These are phyloP conservation scores for Hypoxylon fuscum DNA, from an alignment of 495 filamentous ascomycete species.

Conservation along the genomic window DNA sequence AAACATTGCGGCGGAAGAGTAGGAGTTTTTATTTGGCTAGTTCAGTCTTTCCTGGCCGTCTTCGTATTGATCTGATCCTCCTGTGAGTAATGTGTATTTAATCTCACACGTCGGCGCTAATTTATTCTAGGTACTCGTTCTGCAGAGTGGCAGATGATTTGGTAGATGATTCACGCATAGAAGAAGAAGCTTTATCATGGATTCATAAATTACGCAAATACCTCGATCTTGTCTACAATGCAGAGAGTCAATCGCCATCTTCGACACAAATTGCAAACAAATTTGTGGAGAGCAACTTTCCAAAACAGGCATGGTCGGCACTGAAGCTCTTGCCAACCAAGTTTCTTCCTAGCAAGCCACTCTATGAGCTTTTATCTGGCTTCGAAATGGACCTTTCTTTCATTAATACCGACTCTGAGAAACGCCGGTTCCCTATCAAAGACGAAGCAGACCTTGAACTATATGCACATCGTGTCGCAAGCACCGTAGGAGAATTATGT, in stretches of 20 bases:
- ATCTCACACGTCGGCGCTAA: constrained; percentile 25
- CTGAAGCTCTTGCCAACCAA: constrained; percentile 63
- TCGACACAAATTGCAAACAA: constrained; percentile 31
- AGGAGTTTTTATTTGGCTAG: constrained; percentile 76
- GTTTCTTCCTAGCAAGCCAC: constrained; percentile 60
- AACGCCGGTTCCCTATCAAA: constrained; percentile 59
- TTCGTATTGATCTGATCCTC: constrained; percentile 71
- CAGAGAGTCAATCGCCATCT: neutral
- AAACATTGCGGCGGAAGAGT: constrained; percentile 64
- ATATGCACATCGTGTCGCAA: constrained; percentile 69
- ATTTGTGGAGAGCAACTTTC: constrained; percentile 57
- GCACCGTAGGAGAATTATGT: constrained; percentile 72
- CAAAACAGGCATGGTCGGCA: constrained; percentile 54
- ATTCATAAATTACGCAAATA: constrained; percentile 61
- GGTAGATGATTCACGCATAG: constrained; percentile 63
- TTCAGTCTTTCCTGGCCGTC: constrained; percentile 66
- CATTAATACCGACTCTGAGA: constrained; percentile 9
- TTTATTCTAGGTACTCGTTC: constrained; percentile 66
- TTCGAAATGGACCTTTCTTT: constrained; percentile 71
- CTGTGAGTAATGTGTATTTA: constrained; percentile 50
- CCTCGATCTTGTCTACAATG: constrained; percentile 55
- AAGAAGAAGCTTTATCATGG: constrained; percentile 57
- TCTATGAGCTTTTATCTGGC: constrained; percentile 67
- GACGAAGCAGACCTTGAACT: constrained; percentile 62
- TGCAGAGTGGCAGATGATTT: constrained; percentile 76